Evolutionary conservation across 2,329 filamentous ascomycete genomes (phyloP), one percentile per base, ranked within the genome.

Genomic region (Lasiodiplodia sp.): DNA sequence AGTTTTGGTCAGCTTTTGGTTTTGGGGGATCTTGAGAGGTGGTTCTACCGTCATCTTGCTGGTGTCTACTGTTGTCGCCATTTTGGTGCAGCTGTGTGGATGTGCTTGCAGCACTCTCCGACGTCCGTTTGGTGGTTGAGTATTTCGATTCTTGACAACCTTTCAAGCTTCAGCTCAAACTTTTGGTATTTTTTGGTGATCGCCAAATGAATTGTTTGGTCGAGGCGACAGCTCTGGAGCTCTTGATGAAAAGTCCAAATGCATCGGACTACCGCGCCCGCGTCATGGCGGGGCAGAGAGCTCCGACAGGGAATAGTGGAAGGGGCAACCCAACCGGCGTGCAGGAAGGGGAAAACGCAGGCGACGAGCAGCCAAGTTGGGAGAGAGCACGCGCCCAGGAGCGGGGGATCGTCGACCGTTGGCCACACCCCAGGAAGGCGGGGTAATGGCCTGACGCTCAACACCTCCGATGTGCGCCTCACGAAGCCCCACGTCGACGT

Each of bases 341-440:
- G n/a, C 18, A 16, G 2, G 16, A 38, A 57, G 8, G 12, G 55
- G 28, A 4, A 21, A 38, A 38, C 5, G 6, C 53, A 37, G 53
- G 53, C 53, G 53, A 31, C 16, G 31, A 34, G n/a, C n/a, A 6
- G 2, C 31, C 53, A 2, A 5, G 21, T n/a, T n/a, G 21, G 53
- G 62, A n/a, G 52, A 65, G 25, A 7, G 34, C 16, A 37, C 23
- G 25, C 23, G 40, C 16, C 38, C 23, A 10, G 3, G 34, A 31
- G 65, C 65, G 55, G 65, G 65, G 55, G 65, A 67, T 67, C 65
- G 55, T 67, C 65, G 60, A 64, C 60, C 60, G 51, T 11, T 14
- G 21, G 21, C 18, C n/a, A 44, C 23, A 18, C 34, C n/a, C 28
- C 34, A 3, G 23, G 16, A 37, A 23, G 58, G 60, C 60, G 60